Conservation (phyloP, 2,329 filamentous ascomycete genomes). For the Claviceps sp. region DNA sequence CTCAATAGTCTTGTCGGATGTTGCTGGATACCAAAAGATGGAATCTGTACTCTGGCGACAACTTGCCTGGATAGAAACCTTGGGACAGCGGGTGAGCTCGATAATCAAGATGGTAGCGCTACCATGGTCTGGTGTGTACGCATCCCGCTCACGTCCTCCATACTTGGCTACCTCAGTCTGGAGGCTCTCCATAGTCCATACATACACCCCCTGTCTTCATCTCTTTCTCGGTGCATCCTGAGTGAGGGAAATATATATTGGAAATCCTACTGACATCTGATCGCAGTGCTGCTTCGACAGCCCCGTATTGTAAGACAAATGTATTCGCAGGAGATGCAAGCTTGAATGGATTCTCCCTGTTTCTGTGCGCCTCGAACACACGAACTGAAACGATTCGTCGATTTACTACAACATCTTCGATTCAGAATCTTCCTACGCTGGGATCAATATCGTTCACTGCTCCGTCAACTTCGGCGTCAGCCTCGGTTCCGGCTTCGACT, state of each 20-base stretch:
- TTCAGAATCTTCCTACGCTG: neutral
- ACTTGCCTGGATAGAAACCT: slow-evolving; percentile 7
- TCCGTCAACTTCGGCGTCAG: neutral
- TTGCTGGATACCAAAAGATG: slow-evolving; percentile 8
- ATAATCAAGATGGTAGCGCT: neutral
- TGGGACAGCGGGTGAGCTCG: neutral
- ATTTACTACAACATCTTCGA: slow-evolving; percentile 4
- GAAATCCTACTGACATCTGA: neutral
- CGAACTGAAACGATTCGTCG: slow-evolving; percentile 9
- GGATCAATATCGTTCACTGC: neutral
- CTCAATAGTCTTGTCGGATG: slow-evolving; percentile 10
- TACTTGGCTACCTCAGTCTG: neutral
- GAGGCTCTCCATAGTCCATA: neutral
- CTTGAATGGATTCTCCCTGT: slow-evolving; percentile 10
- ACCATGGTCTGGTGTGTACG: slow-evolving; percentile 4
- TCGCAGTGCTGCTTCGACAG: slow-evolving; percentile 4
- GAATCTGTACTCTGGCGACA: slow-evolving; percentile 8
- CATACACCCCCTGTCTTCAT: neutral
- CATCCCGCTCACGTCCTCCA: neutral
- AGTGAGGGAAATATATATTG: neutral
- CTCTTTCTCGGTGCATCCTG: neutral
- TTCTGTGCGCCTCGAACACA: slow-evolving; percentile 10
- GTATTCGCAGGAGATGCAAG: slow-evolving; percentile 7
- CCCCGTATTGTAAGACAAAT: slow-evolving; percentile 13
- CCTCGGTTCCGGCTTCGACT: neutral